These are phyloP conservation scores for Coix lacrymajobi DNA, from an alignment of 176 grass and related monocot genomes.

Conservation along the genomic window DNA sequence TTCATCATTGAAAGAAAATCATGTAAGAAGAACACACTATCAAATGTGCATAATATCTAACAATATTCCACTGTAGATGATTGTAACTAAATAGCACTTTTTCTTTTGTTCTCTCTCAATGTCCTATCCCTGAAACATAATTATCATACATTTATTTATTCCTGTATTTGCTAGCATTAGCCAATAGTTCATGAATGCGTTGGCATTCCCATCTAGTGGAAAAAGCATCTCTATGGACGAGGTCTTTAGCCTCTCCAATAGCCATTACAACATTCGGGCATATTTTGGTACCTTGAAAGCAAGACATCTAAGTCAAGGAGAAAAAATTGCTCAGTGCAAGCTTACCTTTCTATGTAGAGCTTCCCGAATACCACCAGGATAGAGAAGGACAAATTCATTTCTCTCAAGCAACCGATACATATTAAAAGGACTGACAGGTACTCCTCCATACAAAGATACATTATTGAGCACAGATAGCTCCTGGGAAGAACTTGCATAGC, in stretches of 20 bases:
- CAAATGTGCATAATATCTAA: background rate
- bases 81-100: background rate
- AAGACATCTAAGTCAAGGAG: too few species aligned
- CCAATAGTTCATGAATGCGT: background rate
- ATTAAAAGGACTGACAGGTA: conserved; percentile 58
- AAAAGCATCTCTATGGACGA: background rate
- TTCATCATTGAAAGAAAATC: background rate
- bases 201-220: background rate
- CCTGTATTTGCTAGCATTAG: background rate
- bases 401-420: conserved; percentile 70
- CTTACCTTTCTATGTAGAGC: conserved; percentile 73
- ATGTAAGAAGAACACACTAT: background rate
- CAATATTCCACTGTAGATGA: background rate
- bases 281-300: background rate
- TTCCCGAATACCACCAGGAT: conserved; percentile 73
- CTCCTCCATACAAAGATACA: conserved; percentile 43
- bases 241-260: background rate
- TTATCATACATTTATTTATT: background rate
- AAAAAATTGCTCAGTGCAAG: background rate
- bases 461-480: conserved; percentile 38
- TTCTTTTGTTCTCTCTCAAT: background rate
- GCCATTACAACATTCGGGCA: background rate
- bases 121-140: background rate
- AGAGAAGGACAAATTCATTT: conserved; percentile 66
- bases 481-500: conserved; percentile 32